Percentiles rank a stretch among this genome's conserved stretches.
Evolutionary conservation across 2,329 filamentous ascomycete genomes (phyloP).

Genomic region (Arthrinium puccinioides): DNA sequence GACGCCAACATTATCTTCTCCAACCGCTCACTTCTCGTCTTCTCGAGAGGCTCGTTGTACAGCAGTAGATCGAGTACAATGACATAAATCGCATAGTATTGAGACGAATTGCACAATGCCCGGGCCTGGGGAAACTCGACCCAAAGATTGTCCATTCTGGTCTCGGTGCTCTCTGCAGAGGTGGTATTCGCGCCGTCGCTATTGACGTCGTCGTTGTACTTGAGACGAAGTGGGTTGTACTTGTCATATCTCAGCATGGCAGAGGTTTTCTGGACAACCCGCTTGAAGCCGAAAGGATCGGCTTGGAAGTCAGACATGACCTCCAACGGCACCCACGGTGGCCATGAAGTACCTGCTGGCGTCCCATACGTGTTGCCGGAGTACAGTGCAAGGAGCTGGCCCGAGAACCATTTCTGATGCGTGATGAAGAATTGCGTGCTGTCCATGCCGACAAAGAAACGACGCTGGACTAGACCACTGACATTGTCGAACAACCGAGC

Average conservation of each 20-base stretch:
- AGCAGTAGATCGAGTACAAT: slow-evolving; percentile 93
- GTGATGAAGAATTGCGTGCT: slow-evolving; percentile 98
- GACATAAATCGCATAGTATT: slow-evolving; percentile 97
- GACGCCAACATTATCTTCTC: slow-evolving; percentile 99
- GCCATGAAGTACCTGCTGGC: slow-evolving; percentile 80
- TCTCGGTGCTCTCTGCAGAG: slow-evolving; percentile 55
- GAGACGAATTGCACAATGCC: slow-evolving; percentile 92
- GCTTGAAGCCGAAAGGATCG: slow-evolving; percentile 95
- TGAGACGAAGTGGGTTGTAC: slow-evolving; percentile 92
- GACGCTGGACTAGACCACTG: slow-evolving; percentile 88
- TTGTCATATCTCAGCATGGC: slow-evolving; percentile 94
- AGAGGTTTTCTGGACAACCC: slow-evolving; percentile 94
- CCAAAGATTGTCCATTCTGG: slow-evolving; percentile 91
- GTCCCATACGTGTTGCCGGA: slow-evolving; percentile 90
- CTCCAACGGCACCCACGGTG: slow-evolving; percentile 96
- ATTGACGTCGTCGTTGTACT: slow-evolving; percentile 91
- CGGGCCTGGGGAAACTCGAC: slow-evolving; percentile 92
- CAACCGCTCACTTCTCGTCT: slow-evolving; percentile 88
- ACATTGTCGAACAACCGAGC: slow-evolving; percentile 86
- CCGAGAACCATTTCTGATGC: slow-evolving; percentile 82
- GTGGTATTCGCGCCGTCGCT: slow-evolving; percentile 48
- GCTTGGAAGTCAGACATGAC: slow-evolving; percentile 95
- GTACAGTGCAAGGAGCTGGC: slow-evolving; percentile 83
- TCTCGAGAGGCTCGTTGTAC: slow-evolving; percentile 93
- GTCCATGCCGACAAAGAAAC: slow-evolving; percentile 93